These are phyloP conservation scores for Panaeolus cyanescens DNA, from an alignment of 768 basidiomycete species.

Conservation along the genomic window DNA sequence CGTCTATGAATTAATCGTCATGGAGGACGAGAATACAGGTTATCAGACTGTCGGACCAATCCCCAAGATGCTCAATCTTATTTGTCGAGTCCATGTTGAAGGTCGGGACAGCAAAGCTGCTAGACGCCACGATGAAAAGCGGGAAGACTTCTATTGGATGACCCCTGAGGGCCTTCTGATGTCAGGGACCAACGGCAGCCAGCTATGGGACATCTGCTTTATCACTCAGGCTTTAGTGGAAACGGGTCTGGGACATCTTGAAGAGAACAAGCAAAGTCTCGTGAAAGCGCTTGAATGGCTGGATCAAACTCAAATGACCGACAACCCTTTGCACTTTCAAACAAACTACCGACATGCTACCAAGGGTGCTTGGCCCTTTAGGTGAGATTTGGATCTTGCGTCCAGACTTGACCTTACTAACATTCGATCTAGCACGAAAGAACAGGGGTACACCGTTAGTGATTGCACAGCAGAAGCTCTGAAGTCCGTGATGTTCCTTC, in stretches of 20 bases:
- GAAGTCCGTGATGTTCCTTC: slow-evolving; percentile 87
- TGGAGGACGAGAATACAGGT: slow-evolving; percentile 92
- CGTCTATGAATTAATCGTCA: slow-evolving; percentile 75
- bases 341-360: slow-evolving; percentile 66
- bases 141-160: slow-evolving; percentile 95
- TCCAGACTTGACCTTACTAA: background rate
- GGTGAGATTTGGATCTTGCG: slow-evolving; percentile 31
- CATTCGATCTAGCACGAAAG: slow-evolving; percentile 63
- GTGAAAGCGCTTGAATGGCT: slow-evolving; percentile 71
- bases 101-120: slow-evolving; percentile 78
- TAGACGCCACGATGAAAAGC: slow-evolving; percentile 69
- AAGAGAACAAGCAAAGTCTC: slow-evolving; percentile 66
- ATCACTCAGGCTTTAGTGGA: slow-evolving; percentile 91
- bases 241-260: slow-evolving; percentile 72
- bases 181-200: slow-evolving; percentile 92
- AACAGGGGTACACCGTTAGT: slow-evolving; percentile 92
- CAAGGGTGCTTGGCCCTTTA: slow-evolving; percentile 66
- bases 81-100: slow-evolving; percentile 74
- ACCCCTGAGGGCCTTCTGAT: slow-evolving; percentile 89
- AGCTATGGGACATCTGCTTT: slow-evolving; percentile 93
- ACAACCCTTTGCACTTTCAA: slow-evolving; percentile 65
- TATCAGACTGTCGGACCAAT: slow-evolving; percentile 92
- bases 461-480: slow-evolving; percentile 95
- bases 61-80: slow-evolving; percentile 92
- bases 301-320: slow-evolving; percentile 67